Percentiles rank a stretch among this genome's conserved stretches.
Evolutionary conservation across 2,329 filamentous ascomycete genomes (phyloP).

Genomic region (Aspergillus ochraceus): DNA sequence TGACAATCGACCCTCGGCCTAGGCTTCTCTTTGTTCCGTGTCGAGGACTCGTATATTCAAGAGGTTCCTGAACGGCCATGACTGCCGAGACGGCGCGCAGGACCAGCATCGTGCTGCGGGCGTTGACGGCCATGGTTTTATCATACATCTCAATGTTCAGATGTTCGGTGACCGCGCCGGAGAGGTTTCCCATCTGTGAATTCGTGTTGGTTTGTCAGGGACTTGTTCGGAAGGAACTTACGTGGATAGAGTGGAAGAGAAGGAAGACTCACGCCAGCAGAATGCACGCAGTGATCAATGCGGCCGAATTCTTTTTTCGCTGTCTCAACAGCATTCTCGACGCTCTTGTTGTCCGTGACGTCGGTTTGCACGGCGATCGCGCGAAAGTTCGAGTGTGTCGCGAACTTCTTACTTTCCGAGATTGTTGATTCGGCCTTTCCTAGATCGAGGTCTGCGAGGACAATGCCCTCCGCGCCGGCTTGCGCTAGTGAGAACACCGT

Average conservation of each 20-base stretch:
- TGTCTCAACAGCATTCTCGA: neutral
- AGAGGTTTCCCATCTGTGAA: constrained; percentile 6
- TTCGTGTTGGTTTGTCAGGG: neutral
- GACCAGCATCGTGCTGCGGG: constrained; percentile 3
- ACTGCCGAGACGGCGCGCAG: neutral
- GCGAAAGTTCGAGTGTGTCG: neutral
- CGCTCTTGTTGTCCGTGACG: neutral
- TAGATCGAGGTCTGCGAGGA: neutral
- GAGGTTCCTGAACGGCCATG: constrained; percentile 4
- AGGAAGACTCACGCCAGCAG: constrained; percentile 48
- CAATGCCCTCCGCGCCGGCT: neutral
- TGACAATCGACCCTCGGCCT: constrained; percentile 40
- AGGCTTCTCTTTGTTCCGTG: neutral
- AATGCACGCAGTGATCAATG: constrained; percentile 57
- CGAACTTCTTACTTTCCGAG: neutral
- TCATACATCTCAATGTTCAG: constrained; percentile 59
- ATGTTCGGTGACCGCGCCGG: constrained; percentile 44
- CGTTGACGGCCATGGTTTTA: constrained; percentile 30
- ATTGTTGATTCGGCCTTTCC: neutral
- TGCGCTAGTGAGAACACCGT: neutral
- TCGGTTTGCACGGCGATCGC: neutral
- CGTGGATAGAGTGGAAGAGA: neutral
- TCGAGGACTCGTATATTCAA: neutral
- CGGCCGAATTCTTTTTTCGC: constrained; percentile 35
- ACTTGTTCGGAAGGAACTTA: neutral